Conservation (phyloP, 2,329 filamentous ascomycete species). For the Metarhizium guizhouense region DNA sequence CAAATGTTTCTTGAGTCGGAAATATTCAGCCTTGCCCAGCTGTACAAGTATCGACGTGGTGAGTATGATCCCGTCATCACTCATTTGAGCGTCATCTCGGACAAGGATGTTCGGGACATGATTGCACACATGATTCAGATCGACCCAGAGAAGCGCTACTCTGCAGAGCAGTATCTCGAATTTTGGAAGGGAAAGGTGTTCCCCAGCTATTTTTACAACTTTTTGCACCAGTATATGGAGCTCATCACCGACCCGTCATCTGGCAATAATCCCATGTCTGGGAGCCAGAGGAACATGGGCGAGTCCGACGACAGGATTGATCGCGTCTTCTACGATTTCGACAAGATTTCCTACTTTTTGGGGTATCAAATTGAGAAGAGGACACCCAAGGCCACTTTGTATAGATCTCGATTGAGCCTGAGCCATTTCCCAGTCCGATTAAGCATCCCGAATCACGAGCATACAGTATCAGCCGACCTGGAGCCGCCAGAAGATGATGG, state of each 20-base stretch:
- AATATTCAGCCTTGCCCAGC: conserved; percentile 93
- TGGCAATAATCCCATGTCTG: conserved; percentile 62
- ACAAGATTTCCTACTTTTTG: conserved; percentile 93
- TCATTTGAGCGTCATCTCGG: conserved; percentile 77
- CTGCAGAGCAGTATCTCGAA: conserved; percentile 85
- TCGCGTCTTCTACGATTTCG: conserved; percentile 86
- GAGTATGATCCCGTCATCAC: conserved; percentile 84
- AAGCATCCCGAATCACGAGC: conserved; percentile 78
- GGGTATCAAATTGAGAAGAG: conserved; percentile 55
- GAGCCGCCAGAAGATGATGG: conserved; percentile 71
- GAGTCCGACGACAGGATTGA: conserved; percentile 93
- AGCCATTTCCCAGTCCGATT: conserved; percentile 72
- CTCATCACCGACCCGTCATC: conserved; percentile 86
- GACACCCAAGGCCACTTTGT: conserved; percentile 16
- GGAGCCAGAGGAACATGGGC: conserved; percentile 60
- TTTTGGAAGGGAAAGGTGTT: conserved; percentile 92
- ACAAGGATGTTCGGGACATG: conserved; percentile 78
- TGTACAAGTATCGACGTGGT: conserved; percentile 87
- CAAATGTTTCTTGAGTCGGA: conserved; percentile 92
- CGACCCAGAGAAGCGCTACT: conserved; percentile 84
- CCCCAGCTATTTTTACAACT: conserved; percentile 93
- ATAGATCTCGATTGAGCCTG: conserved; percentile 37
- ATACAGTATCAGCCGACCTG: conserved; percentile 52
- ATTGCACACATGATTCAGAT: conserved; percentile 94
- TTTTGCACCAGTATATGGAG: conserved; percentile 96